Percentiles rank a stretch among this genome's conserved stretches.
These are phyloP conservation scores for Ustilago bromivora DNA, from an alignment of 1,284 basidiomycete species.

Conservation along the genomic window DNA sequence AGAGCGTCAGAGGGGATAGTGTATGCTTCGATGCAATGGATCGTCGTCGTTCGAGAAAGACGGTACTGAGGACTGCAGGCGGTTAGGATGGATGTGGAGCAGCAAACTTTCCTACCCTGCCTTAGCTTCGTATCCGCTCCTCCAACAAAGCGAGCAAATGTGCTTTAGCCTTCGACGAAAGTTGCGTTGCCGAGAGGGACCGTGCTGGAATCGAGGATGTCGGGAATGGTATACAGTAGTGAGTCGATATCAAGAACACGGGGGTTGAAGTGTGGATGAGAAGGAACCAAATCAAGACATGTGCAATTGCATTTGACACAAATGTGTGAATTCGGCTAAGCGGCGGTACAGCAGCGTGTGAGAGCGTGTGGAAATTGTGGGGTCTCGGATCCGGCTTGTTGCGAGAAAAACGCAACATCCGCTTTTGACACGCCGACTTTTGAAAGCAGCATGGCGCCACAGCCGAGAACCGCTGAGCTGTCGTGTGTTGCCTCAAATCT, in stretches of 20 bases:
- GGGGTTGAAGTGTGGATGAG: not conserved
- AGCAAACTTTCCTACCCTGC: not conserved
- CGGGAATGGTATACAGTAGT: not conserved
- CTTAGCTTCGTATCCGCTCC: not conserved
- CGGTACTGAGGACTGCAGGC: not conserved
- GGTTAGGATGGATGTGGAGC: not conserved
- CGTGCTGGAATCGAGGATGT: conserved; percentile 5
- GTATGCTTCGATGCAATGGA: not conserved
- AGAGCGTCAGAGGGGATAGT: not conserved
- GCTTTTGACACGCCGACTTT: conserved; percentile 34
- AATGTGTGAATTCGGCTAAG: not conserved
- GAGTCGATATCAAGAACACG: not conserved
- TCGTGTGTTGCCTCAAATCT: not conserved
- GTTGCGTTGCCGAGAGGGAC: not conserved
- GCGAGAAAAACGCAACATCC: not conserved
- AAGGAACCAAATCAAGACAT: not conserved
- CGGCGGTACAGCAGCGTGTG: conserved; percentile 1
- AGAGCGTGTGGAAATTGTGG: conserved; percentile 19
- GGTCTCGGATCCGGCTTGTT: conserved; percentile 31
- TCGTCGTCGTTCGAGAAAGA: not conserved
- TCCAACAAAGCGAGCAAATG: not conserved
- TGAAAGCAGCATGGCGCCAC: too few species aligned
- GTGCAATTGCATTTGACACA: not conserved
- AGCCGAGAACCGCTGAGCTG: not conserved
- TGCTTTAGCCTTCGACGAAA: not conserved